Base-by-base conservation (phyloP, 139 green algal species). In the Chlorella sp. region DNA sequence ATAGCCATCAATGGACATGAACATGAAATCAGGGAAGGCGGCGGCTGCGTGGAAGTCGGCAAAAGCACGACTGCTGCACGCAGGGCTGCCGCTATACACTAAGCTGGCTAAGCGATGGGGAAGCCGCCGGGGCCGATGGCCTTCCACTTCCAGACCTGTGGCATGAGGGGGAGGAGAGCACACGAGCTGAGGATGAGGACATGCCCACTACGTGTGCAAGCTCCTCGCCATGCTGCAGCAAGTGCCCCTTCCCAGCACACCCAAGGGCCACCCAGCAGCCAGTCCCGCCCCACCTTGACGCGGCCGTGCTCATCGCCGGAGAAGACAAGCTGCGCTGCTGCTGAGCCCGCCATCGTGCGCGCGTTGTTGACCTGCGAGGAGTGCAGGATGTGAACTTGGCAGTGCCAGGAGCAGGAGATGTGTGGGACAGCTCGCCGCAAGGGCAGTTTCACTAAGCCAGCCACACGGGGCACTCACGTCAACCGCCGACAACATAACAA, bases 61-160 rank as follows among this genome's bases (percentile, higher is more conserved):
- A 0, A 11, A 0, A 3, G 22, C 36, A 34, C 3, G 69, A 11
- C 14, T 34, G 36, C 38, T 30, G 36, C 69, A 22, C 13, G 69
- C 38, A 8, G 48, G 26, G 34, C 40, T 76, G 30, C 43, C 56
- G 43, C 72, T 20, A 24, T 60, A 60, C 51, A 60, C 9, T 60
- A 60, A n/a, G 51, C 16, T 16, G 24, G 51, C 67, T 41, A 26
- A 26, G 67, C 34, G 28, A 76, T 76, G 19, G 77, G 77, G 77
- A 83, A 83, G 56, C 77, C 77, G 1, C 77, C 77, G 0, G 77
- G 77, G 38, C 65, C 80, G 32, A 67, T 28, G 40, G 69, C 73
- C 73, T 91, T 92, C 92, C 92, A 95, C 48, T 91, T 88, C 92
- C 92, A 95, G 11, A 60, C 51, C 51, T 60, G 51, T 24, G 24